Evolutionary conservation across 2,329 filamentous ascomycete species (phyloP), one percentile per base, ranked within the genome.

Genomic region (Pseudocercospora fuligena): DNA sequence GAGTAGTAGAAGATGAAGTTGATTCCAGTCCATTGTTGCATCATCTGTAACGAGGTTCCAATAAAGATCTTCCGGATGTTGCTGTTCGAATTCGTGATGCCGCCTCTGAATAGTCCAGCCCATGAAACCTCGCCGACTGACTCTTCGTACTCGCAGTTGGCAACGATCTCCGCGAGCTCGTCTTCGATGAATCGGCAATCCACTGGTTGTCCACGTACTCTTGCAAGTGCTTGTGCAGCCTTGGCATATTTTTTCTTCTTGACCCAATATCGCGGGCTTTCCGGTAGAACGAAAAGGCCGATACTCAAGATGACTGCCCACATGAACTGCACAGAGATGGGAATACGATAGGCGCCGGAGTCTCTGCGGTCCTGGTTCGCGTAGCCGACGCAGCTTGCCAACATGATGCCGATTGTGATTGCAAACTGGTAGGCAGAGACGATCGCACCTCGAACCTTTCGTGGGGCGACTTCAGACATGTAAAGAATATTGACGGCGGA

Each of bases 91-190:
- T 82, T 79, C 75, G 78, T 82, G 66, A 86, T 76, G 58, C 82
- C 83, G 53, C 87, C 87, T 16, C 76, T 78, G 81, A 89, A 89
- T 80, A 87, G 88, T 75, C 85, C 85, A 8, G 70, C 49, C 75
- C 75, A 77, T 53, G 63, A 72, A 71, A 84, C 84, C 73, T 86
- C 89, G 61, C 91, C 88, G 59, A 90, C 82, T 60, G 87, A 77
- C 74, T 89, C 83, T 83, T 97, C 93, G 77, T 94, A 93, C 80
- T 92, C 91, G 81, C 93, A 88, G 84, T 97, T 97, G 82, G 93
- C 93, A 66, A 95, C 86, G 70, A 97, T 93, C 82, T 97, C 93
- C 27, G 90, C 87, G 29, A 97, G 85, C 81, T 97, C 93, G 70
- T 88, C 83, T 79, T 90, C 87, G 79, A 97, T 90, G 78, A 87